Evolutionary conservation across 257 asterid genomes (phyloP), one percentile per base, ranked within the genome.

Genomic region (Nicotiana attenuata): DNA sequence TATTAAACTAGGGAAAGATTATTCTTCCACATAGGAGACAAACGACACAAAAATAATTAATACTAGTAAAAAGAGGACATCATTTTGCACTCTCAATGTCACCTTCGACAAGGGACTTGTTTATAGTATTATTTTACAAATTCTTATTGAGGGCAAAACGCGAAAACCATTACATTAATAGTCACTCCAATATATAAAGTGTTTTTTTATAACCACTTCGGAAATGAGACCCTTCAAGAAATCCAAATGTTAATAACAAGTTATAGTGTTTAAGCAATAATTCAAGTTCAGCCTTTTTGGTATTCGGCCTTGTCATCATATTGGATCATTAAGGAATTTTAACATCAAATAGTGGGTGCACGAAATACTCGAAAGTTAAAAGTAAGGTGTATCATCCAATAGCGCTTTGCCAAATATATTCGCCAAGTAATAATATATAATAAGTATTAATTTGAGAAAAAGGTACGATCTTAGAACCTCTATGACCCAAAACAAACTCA

Each of bases 11-110:
- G n/a, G 52, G 17, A 10, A 61, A 38, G 7, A 20, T 68, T 55
- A 76, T 78, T 80, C 81, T 73, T 55, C 83, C 73, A 41, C 61
- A 38, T 77, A 80, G 85, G 87, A 69, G 83, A 81, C 83, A 83
- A 35, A 56, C 14, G 68, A 67, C 80, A 68, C 50, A 53, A 20
- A 67, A 50, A 7, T 10, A 55, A 82, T 31, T 73, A 20, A 33
- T 53, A 45, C 20, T 57, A 78, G 41, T 29, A 52, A 57, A 65
- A 83, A 50, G 45, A 75, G 52, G 75, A 24, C 82, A 75, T 78
- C 77, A 80, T 64, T 60, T 81, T 67, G 85, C 82, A 76, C 77
- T 83, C 50, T 55, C 50, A 71, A 45, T 38, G 20, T 73, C 79
- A 47, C 24, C 79, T 24, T 15, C 4, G 41, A 73, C 38, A 47